Percentiles rank a stretch among this genome's conserved stretches.
phyloP scores from a whole-genome alignment of 2,329 filamentous ascomycete species.

The Fusarium neocosmosporiellum region DNA sequence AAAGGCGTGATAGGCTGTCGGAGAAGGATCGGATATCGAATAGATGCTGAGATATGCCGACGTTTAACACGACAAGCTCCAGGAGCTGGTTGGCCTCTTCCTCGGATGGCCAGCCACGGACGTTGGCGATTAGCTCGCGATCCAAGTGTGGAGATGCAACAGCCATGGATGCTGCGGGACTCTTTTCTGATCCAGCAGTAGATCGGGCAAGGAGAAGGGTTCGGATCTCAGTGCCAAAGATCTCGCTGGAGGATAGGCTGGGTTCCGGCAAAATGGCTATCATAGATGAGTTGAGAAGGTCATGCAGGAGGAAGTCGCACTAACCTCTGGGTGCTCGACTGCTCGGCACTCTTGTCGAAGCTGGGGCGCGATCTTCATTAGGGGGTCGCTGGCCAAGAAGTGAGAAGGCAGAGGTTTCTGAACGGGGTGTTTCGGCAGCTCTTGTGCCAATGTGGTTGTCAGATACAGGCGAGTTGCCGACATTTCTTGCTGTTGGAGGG shows the following conservation, averaged over 20 bases:
- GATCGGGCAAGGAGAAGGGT: constrained; percentile 14
- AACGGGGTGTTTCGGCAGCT: constrained; percentile 6
- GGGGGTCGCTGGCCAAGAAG: constrained; percentile 7
- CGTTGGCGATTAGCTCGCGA: constrained; percentile 13
- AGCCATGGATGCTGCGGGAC: constrained; percentile 1
- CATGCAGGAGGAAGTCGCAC: background rate
- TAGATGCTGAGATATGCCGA: constrained; percentile 30
- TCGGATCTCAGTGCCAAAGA: constrained; percentile 22
- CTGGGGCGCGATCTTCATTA: background rate
- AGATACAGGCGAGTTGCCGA: background rate
- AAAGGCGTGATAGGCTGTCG: constrained; percentile 15
- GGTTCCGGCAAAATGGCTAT: constrained; percentile 11
- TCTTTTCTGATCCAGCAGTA: constrained; percentile 8
- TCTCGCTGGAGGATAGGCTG: constrained; percentile 26
- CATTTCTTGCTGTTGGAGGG: background rate
- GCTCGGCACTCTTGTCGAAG: background rate
- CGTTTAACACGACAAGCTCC: constrained; percentile 22
- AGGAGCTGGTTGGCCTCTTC: constrained; percentile 26
- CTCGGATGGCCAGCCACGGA: constrained; percentile 24
- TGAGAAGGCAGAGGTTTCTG: constrained; percentile 17
- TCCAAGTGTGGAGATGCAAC: constrained; percentile 8
- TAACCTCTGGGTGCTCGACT: background rate
- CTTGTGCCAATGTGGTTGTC: background rate
- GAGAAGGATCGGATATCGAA: constrained; percentile 27
- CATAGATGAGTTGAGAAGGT: background rate